Evolutionary conservation across 768 basidiomycete species (phyloP), one percentile per base, ranked within the genome.

Genomic region (Kwoniella dendrophila): DNA sequence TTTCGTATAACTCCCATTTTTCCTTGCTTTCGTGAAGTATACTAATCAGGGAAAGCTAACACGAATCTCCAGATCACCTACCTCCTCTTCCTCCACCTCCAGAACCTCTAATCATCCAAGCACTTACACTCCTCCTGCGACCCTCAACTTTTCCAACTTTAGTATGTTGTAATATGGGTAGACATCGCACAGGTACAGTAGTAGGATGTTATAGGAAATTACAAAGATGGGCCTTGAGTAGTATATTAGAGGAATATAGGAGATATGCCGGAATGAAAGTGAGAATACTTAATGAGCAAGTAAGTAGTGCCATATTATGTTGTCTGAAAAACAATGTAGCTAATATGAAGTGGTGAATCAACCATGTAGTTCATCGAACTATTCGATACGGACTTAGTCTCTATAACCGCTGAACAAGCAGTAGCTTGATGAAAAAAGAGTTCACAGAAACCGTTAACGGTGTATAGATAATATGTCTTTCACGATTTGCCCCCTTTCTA

Each of bases 181-280:
- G 79, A 58, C 78, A 79, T 47, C 55, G 79, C 11, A 77, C 79
- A 2, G 79, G 79, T 0, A 79, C 78, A 0, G 76, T 76, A 14
- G 71, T 78, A 20, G 79, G 79, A 14, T 72, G 76, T 63, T 72
- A 77, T 58, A 45, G 79, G 16, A 79, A 79, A 57, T 59, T 80
- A 56, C 79, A 80, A 51, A 36, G 73, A n/a, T 78, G 79, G 78
- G 74, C 74, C n/a, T 40, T 80, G 54, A 69, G 71, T 32, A 72
- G 75, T 58, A 80, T 73, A 20, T 51, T 77, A 20, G 73, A 80
- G 56, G 79, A 80, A 67, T 80, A 78, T 48, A 58, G 79, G 54
- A 60, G 78, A 66, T 79, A 77, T 56, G 78, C 79, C 2, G 79
- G 79, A 0, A 73, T 75, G 41, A 79, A 79, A 61, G 79, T 80